These are phyloP conservation scores for Chaetoceros muelleri DNA, from an alignment of 108 stramenopile species.

Conservation along the genomic window DNA sequence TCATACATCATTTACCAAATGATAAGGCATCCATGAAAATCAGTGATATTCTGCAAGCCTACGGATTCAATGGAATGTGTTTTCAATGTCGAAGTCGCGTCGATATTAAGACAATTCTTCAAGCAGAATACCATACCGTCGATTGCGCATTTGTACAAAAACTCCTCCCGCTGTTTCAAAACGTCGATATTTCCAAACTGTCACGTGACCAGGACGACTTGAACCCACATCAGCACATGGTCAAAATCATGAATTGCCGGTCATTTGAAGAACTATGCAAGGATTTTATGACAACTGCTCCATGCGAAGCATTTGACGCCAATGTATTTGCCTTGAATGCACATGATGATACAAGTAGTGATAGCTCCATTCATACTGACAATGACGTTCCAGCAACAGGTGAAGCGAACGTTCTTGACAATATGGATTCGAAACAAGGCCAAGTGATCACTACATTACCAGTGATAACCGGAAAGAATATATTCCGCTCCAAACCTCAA, in stretches of 20 bases:
- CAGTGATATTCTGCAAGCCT: neutral
- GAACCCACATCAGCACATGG: neutral
- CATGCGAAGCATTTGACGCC: neutral
- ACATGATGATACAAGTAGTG: no score
- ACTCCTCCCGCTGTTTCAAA: neutral
- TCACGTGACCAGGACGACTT: no score
- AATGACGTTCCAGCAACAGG: no score
- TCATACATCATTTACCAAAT: neutral
- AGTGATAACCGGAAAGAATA: no score
- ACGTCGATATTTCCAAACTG: neutral
- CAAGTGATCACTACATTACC: no score
- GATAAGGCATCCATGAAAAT: neutral
- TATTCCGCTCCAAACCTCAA: no score
- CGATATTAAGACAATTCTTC: neutral
- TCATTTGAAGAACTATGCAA: neutral
- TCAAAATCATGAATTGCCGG: neutral
- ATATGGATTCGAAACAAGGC: no score
- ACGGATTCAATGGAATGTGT: neutral
- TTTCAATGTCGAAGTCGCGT: neutral
- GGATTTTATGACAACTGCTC: neutral
- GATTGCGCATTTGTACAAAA: neutral
- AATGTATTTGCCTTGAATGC: neutral
- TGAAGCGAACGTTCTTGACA: no score
- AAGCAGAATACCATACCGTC: neutral
- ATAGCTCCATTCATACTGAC: no score